phyloP scores from a whole-genome alignment of 2,329 filamentous ascomycete genomes.

The Chrysoporthe deuterocubensis region DNA sequence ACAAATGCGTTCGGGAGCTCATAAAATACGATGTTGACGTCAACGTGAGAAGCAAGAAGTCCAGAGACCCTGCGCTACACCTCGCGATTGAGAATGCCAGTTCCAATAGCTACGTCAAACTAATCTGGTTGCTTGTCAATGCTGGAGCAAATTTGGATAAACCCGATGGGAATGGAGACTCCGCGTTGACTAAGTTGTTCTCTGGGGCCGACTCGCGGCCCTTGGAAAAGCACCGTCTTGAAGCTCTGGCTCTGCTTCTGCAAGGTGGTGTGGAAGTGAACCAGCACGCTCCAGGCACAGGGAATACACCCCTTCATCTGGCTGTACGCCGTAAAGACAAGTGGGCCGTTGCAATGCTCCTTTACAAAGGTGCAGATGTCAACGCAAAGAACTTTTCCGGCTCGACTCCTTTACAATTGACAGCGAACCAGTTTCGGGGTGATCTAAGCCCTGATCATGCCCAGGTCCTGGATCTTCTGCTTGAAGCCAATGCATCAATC shows the following conservation, averaged over 20 bases:
- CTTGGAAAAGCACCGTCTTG: conserved; percentile 17
- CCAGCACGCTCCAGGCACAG: conserved; percentile 19
- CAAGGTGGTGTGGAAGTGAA: conserved; percentile 23
- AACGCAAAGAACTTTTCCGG: conserved; percentile 20
- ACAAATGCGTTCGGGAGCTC: conserved; percentile 30
- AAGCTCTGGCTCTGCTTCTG: conserved; percentile 23
- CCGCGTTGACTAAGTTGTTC: conserved; percentile 23
- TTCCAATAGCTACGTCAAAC: conserved; percentile 30
- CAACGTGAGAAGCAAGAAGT: conserved; percentile 22
- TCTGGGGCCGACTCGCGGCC: conserved; percentile 13
- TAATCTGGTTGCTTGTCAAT: conserved; percentile 29
- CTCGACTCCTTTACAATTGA: conserved; percentile 23
- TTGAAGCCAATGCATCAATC: conserved; percentile 13
- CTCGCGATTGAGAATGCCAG: conserved; percentile 25
- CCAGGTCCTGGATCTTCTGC: conserved; percentile 21
- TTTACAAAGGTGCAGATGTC: conserved; percentile 22
- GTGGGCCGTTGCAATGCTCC: conserved; percentile 19
- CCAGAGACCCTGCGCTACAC: conserved; percentile 28
- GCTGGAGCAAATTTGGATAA: conserved; percentile 15
- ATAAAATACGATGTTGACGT: conserved; percentile 25
- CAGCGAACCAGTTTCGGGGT: conserved; percentile 24
- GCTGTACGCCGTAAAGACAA: conserved; percentile 24
- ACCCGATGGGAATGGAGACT: conserved; percentile 22
- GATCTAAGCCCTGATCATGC: conserved; percentile 22
- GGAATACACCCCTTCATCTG: conserved; percentile 21